Evolutionary conservation across 1,284 basidiomycete species (phyloP).

Genomic region (Irpex lacteus): DNA sequence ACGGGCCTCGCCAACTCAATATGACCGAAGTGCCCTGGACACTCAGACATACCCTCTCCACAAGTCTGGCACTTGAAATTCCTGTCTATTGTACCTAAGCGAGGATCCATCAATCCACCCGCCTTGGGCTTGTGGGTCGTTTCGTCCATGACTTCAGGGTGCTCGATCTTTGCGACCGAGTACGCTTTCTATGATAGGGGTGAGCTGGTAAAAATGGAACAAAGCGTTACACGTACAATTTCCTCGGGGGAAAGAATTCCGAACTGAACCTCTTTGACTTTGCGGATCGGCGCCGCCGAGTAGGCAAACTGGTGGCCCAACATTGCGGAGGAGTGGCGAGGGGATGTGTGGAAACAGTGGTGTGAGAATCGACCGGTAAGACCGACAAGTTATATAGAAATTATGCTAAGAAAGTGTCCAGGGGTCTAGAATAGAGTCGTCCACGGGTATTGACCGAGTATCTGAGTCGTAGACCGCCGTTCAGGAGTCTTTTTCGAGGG

Average conservation of each 20-base stretch:
- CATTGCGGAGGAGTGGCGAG: slow-evolving; percentile 41
- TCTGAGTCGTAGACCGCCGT: slow-evolving; percentile 7
- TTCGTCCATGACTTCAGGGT: slow-evolving; percentile 98
- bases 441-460: slow-evolving; percentile 1
- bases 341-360: slow-evolving; percentile 7
- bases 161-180: slow-evolving; percentile 97
- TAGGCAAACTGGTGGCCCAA: slow-evolving; percentile 85
- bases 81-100: slow-evolving; percentile 98
- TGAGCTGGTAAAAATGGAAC: slow-evolving; percentile 16
- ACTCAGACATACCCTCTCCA: slow-evolving; percentile 97
- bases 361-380: slow-evolving; percentile 16
- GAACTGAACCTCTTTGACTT: slow-evolving; percentile 98
- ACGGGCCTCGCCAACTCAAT: slow-evolving; percentile 96
- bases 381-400: slow-evolving; percentile 5
- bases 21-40: slow-evolving; percentile 98
- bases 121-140: slow-evolving; percentile 83
- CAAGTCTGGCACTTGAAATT: slow-evolving; percentile 99
- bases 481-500: slow-evolving; percentile 20
- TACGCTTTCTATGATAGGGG: slow-evolving; percentile 79
- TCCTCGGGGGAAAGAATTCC: slow-evolving; percentile 99
- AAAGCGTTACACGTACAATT: slow-evolving; percentile 68
- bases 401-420: slow-evolving; percentile 14
- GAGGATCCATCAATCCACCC: slow-evolving; percentile 95
- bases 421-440: slow-evolving; percentile 10
- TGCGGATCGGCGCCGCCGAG: slow-evolving; percentile 90